phyloP scores from a whole-genome alignment of 2,329 filamentous ascomycete genomes.

The Aspergillus sp. region DNA sequence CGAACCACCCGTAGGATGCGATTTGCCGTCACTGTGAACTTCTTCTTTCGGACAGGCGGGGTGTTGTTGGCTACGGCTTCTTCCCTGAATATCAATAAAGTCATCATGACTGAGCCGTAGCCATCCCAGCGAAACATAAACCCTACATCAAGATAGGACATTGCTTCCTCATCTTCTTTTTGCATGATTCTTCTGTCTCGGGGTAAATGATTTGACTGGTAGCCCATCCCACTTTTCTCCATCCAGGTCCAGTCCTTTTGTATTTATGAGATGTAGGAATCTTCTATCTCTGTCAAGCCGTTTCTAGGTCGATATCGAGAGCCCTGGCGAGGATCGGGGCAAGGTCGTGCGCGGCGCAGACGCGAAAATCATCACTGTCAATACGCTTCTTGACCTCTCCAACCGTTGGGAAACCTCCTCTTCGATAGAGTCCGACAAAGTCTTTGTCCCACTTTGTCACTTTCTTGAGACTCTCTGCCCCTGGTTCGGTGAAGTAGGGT shows the following conservation, averaged over 20 bases:
- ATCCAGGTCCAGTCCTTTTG: conserved; percentile 6
- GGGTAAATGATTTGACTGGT: conserved; percentile 1
- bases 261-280: conserved; percentile 12
- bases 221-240: conserved; percentile 4
- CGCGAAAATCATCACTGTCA: conserved; percentile 27
- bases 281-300: conserved; percentile 23
- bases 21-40: too few species aligned
- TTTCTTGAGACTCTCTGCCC: conserved; percentile 14
- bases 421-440: conserved; percentile 17
- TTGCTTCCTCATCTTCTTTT: background rate
- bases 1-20: too few species aligned
- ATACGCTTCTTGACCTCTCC: conserved; percentile 27
- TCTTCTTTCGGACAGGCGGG: too few species aligned
- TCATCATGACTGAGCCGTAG: too few species aligned
- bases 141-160: too few species aligned
- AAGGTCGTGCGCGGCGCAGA: conserved; percentile 38
- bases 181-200: background rate
- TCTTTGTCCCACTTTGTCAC: conserved; percentile 11
- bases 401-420: conserved; percentile 21
- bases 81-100: too few species aligned
- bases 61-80: too few species aligned
- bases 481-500: conserved; percentile 22
- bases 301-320: conserved; percentile 26
- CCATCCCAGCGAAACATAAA: too few species aligned
- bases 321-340: conserved; percentile 28